Evolutionary conservation across 2,329 filamentous ascomycete species (phyloP).

Genomic region (Aspergillus vadensis): DNA sequence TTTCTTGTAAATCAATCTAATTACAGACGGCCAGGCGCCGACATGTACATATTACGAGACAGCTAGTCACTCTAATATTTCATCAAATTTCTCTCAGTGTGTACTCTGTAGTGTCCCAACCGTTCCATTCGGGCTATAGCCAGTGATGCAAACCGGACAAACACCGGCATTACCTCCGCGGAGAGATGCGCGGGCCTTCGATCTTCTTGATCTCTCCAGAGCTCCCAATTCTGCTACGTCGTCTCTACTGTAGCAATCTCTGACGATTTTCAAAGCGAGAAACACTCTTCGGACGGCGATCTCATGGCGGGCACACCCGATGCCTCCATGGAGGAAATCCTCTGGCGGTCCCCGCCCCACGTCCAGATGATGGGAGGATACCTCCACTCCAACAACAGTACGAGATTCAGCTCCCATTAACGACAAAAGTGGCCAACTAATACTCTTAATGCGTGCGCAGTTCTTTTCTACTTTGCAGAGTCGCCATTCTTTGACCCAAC

Average conservation of each 20-base stretch:
- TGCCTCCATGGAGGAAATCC: conserved; percentile 46
- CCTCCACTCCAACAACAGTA: conserved; percentile 50
- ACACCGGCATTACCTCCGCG: conserved; percentile 23
- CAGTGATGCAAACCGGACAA: conserved; percentile 33
- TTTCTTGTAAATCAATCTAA: background rate
- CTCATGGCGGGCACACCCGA: conserved; percentile 41
- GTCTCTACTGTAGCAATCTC: background rate
- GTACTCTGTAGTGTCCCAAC: background rate
- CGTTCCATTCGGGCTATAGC: background rate
- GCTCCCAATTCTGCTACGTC: background rate
- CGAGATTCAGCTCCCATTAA: conserved; percentile 11
- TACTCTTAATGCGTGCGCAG: conserved; percentile 29
- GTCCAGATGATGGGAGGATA: conserved; percentile 50
- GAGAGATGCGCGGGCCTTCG: conserved; percentile 4
- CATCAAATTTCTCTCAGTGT: background rate
- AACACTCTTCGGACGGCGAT: background rate
- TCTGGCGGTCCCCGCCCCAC: conserved; percentile 49
- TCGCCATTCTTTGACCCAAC: conserved; percentile 65
- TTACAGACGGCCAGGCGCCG: background rate
- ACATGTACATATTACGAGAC: background rate
- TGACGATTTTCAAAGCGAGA: background rate
- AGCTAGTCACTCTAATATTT: background rate
- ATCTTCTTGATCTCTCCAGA: conserved; percentile 3
- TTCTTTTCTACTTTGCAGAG: conserved; percentile 64
- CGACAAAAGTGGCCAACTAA: background rate